A percentile compares a stretch with the other conserved stretches of the same genome.
Conservation (phyloP, 306 rosid species). For the Crataegus laevigata region DNA sequence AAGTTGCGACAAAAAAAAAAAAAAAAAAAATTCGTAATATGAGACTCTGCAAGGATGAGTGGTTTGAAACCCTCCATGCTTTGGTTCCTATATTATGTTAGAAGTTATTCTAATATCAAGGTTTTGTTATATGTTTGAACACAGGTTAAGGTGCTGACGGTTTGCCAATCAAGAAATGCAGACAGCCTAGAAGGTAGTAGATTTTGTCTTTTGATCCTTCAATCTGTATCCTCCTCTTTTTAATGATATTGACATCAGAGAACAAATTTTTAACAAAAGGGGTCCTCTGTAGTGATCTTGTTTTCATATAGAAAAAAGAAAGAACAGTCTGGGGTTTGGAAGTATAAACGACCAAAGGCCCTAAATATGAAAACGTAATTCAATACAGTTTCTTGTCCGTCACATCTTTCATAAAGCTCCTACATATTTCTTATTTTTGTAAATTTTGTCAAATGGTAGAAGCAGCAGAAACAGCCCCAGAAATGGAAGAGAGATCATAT, state of each 20-base stretch:
- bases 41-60: neutral
- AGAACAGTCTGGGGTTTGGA: neutral
- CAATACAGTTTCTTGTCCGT: neutral
- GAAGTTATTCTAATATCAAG: constrained; percentile 9
- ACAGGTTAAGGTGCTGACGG: constrained; percentile 78
- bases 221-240: neutral
- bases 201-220: neutral
- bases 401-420: neutral
- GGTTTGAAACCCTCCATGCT: neutral
- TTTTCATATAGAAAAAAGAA: neutral
- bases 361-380: neutral
- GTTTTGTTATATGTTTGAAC: constrained; percentile 27
- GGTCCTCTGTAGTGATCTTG: neutral
- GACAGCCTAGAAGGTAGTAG: constrained; percentile 53
- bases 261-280: neutral
- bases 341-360: neutral
- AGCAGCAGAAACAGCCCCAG: constrained; percentile 44
- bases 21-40: neutral
- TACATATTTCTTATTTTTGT: neutral
- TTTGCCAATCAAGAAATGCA: constrained; percentile 60
- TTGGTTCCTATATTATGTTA: constrained; percentile 13
- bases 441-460: constrained; percentile 27
- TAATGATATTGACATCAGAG: neutral
- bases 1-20: neutral
- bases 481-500: constrained; percentile 57